Conservation (phyloP, 129 eudicot genomes). For the Chrysanthemum makinoi region DNA sequence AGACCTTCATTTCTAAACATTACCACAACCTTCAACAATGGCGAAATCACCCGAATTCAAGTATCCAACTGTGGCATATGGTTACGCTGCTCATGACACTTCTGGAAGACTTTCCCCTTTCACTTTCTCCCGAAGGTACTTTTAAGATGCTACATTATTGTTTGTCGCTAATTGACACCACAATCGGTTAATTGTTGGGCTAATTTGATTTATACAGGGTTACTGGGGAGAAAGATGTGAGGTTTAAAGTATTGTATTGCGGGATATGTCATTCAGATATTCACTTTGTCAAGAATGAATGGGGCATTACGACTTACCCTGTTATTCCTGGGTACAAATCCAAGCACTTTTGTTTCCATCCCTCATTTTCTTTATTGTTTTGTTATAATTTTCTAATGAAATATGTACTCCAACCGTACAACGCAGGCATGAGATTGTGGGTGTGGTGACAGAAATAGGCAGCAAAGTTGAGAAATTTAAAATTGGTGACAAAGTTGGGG, state of each 20-base stretch:
- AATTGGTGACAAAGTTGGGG: conserved; percentile 75
- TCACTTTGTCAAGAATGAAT: conserved; percentile 49
- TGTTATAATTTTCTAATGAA: background rate
- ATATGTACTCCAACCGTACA: background rate
- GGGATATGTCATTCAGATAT: conserved; percentile 52
- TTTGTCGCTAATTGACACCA: no score
- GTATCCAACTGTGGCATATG: conserved; percentile 45
- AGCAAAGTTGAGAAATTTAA: conserved; percentile 59
- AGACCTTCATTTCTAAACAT: background rate
- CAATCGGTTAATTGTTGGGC: no score
- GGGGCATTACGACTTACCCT: conserved; percentile 38
- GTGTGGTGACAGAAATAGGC: conserved; percentile 68
- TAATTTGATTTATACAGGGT: background rate
- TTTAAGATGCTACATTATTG: background rate
- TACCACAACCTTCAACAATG: conserved; percentile 6
- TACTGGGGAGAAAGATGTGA: conserved; percentile 32
- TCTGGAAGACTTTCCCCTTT: conserved; percentile 60
- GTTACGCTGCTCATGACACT: conserved; percentile 51
- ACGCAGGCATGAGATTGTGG: conserved; percentile 68
- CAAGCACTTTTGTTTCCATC: no score
- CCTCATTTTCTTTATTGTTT: no score
- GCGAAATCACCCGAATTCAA: conserved; percentile 30
- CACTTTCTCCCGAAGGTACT: conserved; percentile 54
- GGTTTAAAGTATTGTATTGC: conserved; percentile 31
- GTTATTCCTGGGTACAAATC: conserved; percentile 38